Evolutionary conservation across 202 grass and related monocot genomes (phyloP).

Genomic region (Sporobolus alterniflorus): DNA sequence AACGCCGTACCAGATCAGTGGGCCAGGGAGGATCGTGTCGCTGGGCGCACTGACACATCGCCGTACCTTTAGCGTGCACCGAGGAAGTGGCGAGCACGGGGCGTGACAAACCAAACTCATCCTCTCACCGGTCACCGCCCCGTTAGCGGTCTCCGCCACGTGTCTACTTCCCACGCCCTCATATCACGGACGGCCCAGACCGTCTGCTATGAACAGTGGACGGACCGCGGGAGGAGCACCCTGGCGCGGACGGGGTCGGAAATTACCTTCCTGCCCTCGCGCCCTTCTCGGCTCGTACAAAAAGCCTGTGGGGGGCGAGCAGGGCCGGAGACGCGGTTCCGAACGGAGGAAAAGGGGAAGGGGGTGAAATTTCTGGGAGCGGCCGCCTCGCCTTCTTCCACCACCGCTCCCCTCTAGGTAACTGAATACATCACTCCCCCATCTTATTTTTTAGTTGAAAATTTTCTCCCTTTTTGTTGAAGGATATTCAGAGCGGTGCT

Average conservation of each 20-base stretch:
- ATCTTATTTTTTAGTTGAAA: too few relatives aligned
- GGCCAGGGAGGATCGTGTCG: neutral
- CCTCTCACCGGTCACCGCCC: neutral
- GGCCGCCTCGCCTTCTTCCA: constrained; percentile 2
- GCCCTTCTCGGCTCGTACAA: neutral
- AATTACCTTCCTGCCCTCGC: constrained; percentile 19
- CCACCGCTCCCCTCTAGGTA: neutral
- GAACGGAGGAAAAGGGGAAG: neutral
- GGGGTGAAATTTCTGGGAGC: neutral
- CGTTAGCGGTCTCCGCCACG: neutral
- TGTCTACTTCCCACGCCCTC: neutral
- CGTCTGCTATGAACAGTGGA: neutral
- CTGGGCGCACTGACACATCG: neutral
- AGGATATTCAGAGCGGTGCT: neutral
- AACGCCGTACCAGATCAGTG: constrained; percentile 22
- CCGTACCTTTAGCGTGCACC: neutral
- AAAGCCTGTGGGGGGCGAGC: neutral
- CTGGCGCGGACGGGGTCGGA: neutral
- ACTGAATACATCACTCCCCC: neutral
- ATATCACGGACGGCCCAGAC: neutral
- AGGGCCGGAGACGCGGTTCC: neutral
- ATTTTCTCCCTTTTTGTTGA: neutral
- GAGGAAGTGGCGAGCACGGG: constrained; percentile 37
- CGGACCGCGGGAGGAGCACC: neutral
- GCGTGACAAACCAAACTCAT: neutral